Base-by-base conservation (phyloP, 495 filamentous ascomycete species). In the Emericellopsis terricola region DNA sequence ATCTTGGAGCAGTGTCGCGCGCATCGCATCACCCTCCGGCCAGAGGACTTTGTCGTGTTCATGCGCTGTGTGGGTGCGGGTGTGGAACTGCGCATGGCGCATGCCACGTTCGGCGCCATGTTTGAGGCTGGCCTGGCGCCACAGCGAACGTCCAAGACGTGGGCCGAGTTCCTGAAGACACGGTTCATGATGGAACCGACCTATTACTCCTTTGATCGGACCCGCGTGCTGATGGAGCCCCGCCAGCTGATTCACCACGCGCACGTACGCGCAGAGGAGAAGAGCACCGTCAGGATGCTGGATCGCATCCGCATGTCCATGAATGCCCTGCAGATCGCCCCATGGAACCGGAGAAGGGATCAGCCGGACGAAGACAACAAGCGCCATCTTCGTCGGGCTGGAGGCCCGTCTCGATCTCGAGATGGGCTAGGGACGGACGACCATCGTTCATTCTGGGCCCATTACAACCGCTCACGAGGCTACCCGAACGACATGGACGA, bases 181-280 rank as follows among this genome's bases (percentile, higher is more conserved):
- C 53, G 55, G 2, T 60, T 55, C 37, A 46, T 58, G 32, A 42
- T 47, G 2, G 47, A 51, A n/a, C 48, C 53, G 5, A 15, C 52
- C 4, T 58, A 58, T 36, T 43, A 40, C 8, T 43, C 50, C 23
- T 48, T 47, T 17, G 44, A 52, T 31, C 47, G 48, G 31, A 36
- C 33, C 6, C 39, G 34, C 17, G 44, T 48, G 17, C 46, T 46
- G 19, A 44, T 58, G 26, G 34, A 33, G 1, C 44, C 51, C 6
- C 46, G 55, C 14, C 43, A 55, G 16, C 38, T 57, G 9, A 41
- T 48, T 20, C 26, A 38, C 15, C 14, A 37, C 21, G 19, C 10
- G n/a, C 17, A 35, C 8, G 19, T 23, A 1, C 19, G 15, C 15
- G 16, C 16, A 15, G 17, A 15, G 16, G 41, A 34, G 29, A 28